Evolutionary conservation across 2,329 filamentous ascomycete genomes (phyloP), one percentile per base, ranked within the genome.

Genomic region (Zalaria obscura): DNA sequence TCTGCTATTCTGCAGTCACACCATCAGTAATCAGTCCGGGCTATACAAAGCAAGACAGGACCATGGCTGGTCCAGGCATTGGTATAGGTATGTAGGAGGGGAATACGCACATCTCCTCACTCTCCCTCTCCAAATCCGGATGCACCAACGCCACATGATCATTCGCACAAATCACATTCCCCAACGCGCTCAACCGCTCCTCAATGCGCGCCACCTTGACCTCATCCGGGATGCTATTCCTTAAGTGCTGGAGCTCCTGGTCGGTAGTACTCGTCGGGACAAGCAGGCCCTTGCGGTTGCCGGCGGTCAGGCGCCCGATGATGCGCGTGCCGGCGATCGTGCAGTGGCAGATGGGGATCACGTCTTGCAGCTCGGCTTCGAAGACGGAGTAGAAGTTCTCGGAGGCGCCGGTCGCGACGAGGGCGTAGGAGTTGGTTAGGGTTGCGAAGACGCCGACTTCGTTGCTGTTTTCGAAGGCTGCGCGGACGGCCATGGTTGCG

Each of bases 341-440:
- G 53, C 86, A 88, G 67, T 91, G 85, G 66, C 86, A 91, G 64
- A 95, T 95, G 52, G 91, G 91, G 55, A 98, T 89, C 48, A 95
- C 79, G 69, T 96, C 91, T 71, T 93, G 86, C 47, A 98, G 75
- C 70, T 98, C 91, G 48, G 89, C 81, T 73, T 98, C 91, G 69
- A 98, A 96, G 62, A 96, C 77, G 71, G 41, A 88, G 78, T 96
- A 96, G 67, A 98, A 98, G 76, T 96, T 96, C 73, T 95, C 88
- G 58, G 86, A 94, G 55, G 85, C 88, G 59, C 91, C 91, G 51
- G 94, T 78, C 50, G 89, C 88, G 54, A 95, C 86, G 55, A 98
- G 75, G 54, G 88, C 87, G 66, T 94, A 98, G 46, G 86, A 89
- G 68, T 98, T 98, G 53, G 91, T 98, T 61, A 98, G 82, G 47